Evolutionary conservation across 441 rosid species (phyloP).

Genomic region (Populus trichocarpa): DNA sequence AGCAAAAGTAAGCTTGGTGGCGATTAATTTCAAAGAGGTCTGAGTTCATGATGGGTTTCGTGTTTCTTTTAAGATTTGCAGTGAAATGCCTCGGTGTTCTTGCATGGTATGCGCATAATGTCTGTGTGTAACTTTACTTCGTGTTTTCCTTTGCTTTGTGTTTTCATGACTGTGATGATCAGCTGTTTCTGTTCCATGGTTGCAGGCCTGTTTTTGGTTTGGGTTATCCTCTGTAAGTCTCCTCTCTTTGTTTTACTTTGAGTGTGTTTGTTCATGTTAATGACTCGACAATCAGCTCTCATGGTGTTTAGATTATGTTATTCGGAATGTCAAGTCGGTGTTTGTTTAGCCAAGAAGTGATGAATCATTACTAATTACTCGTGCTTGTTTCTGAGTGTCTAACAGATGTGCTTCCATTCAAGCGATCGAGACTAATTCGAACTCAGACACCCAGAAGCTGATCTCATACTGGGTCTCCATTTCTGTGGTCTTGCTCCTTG

Average conservation of each 20-base stretch:
- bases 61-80: conserved; percentile 9
- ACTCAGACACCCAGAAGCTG: conserved; percentile 23
- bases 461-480: conserved; percentile 34
- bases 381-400: neutral
- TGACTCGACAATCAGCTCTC: neutral
- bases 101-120: conserved; percentile 18
- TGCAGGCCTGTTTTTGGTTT: conserved; percentile 33
- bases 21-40: neutral
- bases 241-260: neutral
- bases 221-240: conserved; percentile 34
- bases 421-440: conserved; percentile 31
- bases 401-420: conserved; percentile 32
- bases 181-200: neutral
- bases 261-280: neutral
- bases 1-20: neutral
- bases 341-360: neutral
- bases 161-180: neutral
- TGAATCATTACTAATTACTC: neutral
- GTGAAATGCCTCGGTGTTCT: conserved; percentile 21
- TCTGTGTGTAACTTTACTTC: too few species aligned
- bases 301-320: too few species aligned
- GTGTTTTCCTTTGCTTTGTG: neutral
- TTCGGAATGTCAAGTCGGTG: neutral
- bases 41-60: conserved; percentile 8
- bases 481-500: conserved; percentile 30